Conservation (phyloP, 1,139 yeast species). For the Saccharomyces hybrid region DNA sequence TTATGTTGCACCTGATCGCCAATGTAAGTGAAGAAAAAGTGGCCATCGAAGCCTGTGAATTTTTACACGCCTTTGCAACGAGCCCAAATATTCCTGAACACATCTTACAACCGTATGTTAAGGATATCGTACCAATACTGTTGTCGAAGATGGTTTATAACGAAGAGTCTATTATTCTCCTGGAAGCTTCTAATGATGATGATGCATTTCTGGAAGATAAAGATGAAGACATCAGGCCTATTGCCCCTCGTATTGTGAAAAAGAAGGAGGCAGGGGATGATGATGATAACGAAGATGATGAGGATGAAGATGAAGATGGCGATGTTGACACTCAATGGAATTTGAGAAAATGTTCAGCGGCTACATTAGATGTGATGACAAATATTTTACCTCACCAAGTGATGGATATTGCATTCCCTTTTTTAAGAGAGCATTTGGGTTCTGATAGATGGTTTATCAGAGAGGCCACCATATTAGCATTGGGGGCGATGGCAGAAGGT, state of each 20-base stretch:
- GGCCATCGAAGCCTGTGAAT: conserved; percentile 89
- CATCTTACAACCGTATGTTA: conserved; percentile 50
- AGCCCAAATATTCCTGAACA: conserved; percentile 45
- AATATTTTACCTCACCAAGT: conserved; percentile 61
- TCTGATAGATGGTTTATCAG: conserved; percentile 78
- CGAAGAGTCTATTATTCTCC: conserved; percentile 65
- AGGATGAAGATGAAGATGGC: too few relatives aligned
- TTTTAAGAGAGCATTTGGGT: conserved; percentile 61
- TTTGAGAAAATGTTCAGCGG: conserved; percentile 87
- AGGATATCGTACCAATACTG: conserved; percentile 62
- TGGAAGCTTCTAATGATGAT: conserved; percentile 62
- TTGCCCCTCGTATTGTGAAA: conserved; percentile 59
- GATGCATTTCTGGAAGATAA: conserved; percentile 64
- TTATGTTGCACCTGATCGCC: conserved; percentile 71
- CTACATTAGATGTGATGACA: conserved; percentile 79
- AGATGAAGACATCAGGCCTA: conserved; percentile 84
- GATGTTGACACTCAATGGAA: conserved; percentile 62
- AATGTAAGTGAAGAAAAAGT: conserved; percentile 57
- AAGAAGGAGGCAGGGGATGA: conserved; percentile 24
- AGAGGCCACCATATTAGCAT: conserved; percentile 88
- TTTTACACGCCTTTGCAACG: conserved; percentile 69
- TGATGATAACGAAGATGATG: too few relatives aligned
- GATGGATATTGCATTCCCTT: conserved; percentile 61
- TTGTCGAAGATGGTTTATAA: conserved; percentile 82
- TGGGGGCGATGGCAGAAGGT: conserved; percentile 93